Conservation (phyloP, 2,329 filamentous ascomycete genomes). For the Dactylella cylindrospora region DNA sequence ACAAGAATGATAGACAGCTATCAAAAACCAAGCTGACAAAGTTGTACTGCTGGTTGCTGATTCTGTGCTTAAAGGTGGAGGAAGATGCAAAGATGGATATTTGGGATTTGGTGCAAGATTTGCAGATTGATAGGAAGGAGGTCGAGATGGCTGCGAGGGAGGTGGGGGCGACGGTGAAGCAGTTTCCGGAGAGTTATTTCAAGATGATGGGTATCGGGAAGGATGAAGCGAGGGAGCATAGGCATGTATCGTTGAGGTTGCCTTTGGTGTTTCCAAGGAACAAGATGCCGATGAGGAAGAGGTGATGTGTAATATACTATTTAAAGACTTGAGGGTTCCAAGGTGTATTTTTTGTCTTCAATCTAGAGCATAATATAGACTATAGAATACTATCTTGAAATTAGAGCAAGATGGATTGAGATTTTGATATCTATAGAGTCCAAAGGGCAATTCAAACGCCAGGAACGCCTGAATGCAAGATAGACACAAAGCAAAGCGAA, state of each 20-base stretch:
- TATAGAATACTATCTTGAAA: neutral
- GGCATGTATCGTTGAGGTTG: slow-evolving; percentile 70
- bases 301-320: neutral
- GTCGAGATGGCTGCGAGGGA: slow-evolving; percentile 70
- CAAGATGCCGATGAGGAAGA: slow-evolving; percentile 51
- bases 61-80: slow-evolving; percentile 59
- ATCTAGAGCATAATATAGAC: slow-evolving; percentile 1
- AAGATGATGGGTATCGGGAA: slow-evolving; percentile 62
- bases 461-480: slow-evolving; percentile 13
- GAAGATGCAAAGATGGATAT: slow-evolving; percentile 60
- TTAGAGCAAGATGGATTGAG: neutral
- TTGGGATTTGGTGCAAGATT: slow-evolving; percentile 68
- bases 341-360: slow-evolving; percentile 3
- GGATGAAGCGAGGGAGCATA: slow-evolving; percentile 62
- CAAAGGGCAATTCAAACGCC: no score
- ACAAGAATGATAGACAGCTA: slow-evolving; percentile 34
- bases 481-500: neutral
- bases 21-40: slow-evolving; percentile 33
- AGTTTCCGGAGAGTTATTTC: slow-evolving; percentile 56
- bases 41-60: slow-evolving; percentile 34
- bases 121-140: slow-evolving; percentile 69
- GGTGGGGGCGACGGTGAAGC: slow-evolving; percentile 67
- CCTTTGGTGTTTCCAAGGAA: slow-evolving; percentile 80
- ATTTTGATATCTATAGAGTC: slow-evolving; percentile 4
- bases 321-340: neutral